Evolutionary conservation across 768 basidiomycete genomes (phyloP).

Genomic region (Pleurotus tuoliensis): DNA sequence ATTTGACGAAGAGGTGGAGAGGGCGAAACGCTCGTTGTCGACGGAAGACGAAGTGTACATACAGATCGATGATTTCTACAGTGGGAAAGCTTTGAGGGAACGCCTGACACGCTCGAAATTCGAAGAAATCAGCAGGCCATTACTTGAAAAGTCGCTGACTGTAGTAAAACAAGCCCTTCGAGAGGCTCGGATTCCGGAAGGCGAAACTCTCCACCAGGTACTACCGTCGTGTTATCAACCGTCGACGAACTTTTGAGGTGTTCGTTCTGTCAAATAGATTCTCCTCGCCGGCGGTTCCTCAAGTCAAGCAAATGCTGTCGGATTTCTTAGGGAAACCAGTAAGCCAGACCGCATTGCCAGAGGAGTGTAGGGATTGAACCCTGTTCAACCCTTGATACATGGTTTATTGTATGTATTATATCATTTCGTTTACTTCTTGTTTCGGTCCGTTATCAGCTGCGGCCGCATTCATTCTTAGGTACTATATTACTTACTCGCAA

Average conservation of each 20-base stretch:
- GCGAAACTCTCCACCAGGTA: conserved; percentile 63
- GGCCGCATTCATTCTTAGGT: no score
- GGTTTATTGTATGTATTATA: no score
- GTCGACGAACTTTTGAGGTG: conserved; percentile 17
- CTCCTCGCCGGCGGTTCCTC: conserved; percentile 62
- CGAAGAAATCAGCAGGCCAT: conserved; percentile 79
- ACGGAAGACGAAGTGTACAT: conserved; percentile 43
- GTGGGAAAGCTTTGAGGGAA: conserved; percentile 76
- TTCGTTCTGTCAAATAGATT: conserved; percentile 9
- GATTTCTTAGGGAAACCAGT: conserved; percentile 68
- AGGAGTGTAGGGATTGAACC: no score
- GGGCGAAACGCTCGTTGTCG: conserved; percentile 69
- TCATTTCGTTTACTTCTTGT: no score
- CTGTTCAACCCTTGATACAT: no score
- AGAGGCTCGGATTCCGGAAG: conserved; percentile 77
- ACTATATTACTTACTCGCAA: no score
- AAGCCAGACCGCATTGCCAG: conserved; percentile 66
- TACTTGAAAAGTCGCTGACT: conserved; percentile 83
- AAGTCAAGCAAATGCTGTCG: conserved; percentile 59
- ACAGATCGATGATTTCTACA: conserved; percentile 67
- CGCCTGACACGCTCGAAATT: conserved; percentile 81
- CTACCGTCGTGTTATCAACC: conserved; percentile 7
- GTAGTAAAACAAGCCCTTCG: conserved; percentile 81
- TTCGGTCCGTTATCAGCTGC: no score
- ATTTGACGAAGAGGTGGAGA: conserved; percentile 68